Evolutionary conservation across 1,284 basidiomycete species (phyloP), one percentile per base, ranked within the genome.

Genomic region (Singerocomus inundabilis): DNA sequence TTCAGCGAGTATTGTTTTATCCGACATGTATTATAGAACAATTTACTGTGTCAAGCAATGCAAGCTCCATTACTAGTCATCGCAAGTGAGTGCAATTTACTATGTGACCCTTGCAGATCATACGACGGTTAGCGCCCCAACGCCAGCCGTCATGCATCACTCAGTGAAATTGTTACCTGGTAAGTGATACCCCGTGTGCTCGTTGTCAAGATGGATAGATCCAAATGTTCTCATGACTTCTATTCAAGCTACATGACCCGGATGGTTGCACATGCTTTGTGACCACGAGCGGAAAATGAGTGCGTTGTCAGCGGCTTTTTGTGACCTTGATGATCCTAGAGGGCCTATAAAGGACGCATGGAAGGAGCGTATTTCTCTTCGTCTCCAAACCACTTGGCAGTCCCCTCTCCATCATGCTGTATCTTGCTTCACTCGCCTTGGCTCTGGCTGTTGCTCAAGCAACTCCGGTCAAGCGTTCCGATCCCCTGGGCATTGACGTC

Each of bases 401-500:
- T 25, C 26, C 26, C 28, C n/a, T n/a, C 16, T 18, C 30, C 26
- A 37, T 5, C 9, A 63, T 68, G 64, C 66, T 60, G 36, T 53
- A 37, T 44, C 40, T 63, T 32, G 35, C 46, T 13, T 41, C 41
- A 12, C 44, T 64, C 28, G 44, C 54, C 29, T 38, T 66, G 18
- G 50, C 46, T 44, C 34, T 61, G 2, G 32, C 62, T 12, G 43
- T 47, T 6, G 58, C 40, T 24, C 37, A 26, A 24, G 63, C 61
- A 18, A 48, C 40, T 18, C 52, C 53, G 2, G 15, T 31, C 34
- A 66, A 65, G 39, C 73, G 75, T 29, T 72, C 75, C 11, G 52
- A 64, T 6, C 75, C 74, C 13, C 60, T 70, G 49, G 79, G 80
- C 25, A 77, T 81, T 44, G 80, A 85, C 58, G 76, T 88, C 45